phyloP scores from a whole-genome alignment of 345 rosid genomes.

The Fremontodendron californicum region DNA sequence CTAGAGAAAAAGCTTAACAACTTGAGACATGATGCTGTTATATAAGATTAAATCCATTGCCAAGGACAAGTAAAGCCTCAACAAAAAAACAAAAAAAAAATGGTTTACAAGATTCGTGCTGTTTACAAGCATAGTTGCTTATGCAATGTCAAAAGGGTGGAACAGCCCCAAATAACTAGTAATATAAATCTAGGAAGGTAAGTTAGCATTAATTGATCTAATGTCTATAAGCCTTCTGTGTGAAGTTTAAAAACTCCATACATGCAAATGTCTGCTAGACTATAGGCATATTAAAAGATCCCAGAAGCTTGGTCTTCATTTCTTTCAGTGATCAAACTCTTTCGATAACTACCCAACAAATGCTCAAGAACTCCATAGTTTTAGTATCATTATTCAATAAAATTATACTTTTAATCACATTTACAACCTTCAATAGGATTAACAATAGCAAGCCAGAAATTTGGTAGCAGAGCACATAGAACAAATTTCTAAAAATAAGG shows the following conservation, averaged over 20 bases:
- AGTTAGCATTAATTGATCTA: neutral
- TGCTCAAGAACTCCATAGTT: neutral
- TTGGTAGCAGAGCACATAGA: neutral
- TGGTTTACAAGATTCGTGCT: neutral
- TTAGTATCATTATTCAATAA: neutral
- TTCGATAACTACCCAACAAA: neutral
- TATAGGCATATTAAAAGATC: neutral
- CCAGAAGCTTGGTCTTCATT: neutral
- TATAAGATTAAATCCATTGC: neutral
- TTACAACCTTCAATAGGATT: neutral
- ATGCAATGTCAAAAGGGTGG: neutral
- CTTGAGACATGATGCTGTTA: neutral
- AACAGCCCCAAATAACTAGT: neutral
- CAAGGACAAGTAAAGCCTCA: neutral
- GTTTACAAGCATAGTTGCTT: neutral
- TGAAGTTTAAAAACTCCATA: neutral
- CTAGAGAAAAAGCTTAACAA: neutral
- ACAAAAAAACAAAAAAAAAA: neutral
- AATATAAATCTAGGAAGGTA: neutral
- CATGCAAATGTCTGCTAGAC: neutral
- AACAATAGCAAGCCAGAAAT: neutral
- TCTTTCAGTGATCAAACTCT: neutral
- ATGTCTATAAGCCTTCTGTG: neutral
- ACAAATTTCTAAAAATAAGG: neutral
- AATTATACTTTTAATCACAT: neutral